Conservation (phyloP, 148 eudicot genomes). For the Fagopyrum esculentum region DNA sequence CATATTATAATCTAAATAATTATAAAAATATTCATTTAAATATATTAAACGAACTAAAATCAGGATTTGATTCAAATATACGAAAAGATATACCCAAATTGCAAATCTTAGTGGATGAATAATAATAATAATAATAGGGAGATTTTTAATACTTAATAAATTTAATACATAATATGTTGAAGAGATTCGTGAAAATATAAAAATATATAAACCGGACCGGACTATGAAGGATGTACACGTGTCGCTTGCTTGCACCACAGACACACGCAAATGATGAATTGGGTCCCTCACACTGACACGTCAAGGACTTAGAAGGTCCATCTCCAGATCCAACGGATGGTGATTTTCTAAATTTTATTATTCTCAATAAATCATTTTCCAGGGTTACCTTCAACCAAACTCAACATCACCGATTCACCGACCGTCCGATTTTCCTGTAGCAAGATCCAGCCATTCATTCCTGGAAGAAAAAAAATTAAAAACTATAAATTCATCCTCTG, state of each 20-base stretch:
- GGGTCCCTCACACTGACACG: background rate
- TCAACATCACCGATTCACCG: background rate
- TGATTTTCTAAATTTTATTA: background rate
- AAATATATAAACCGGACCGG: background rate
- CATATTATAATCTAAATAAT: no score
- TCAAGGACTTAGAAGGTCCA: background rate
- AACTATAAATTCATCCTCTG: constrained; percentile 5
- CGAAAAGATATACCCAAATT: no score
- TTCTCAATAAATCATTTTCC: background rate
- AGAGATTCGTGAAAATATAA: no score
- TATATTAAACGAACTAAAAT: no score
- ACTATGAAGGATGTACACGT: background rate
- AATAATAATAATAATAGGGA: no score
- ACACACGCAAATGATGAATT: constrained; percentile 1
- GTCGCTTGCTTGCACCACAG: background rate
- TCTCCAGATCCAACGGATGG: background rate
- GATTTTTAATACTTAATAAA: no score
- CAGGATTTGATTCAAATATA: no score
- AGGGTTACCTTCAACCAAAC: background rate
- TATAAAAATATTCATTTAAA: no score
- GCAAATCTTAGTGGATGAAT: no score
- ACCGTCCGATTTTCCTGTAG: background rate
- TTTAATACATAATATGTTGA: no score
- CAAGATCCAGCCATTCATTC: background rate
- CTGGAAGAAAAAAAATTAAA: background rate